phyloP scores from a whole-genome alignment of 2,329 filamentous ascomycete genomes.

The Fusarium ramigenum region DNA sequence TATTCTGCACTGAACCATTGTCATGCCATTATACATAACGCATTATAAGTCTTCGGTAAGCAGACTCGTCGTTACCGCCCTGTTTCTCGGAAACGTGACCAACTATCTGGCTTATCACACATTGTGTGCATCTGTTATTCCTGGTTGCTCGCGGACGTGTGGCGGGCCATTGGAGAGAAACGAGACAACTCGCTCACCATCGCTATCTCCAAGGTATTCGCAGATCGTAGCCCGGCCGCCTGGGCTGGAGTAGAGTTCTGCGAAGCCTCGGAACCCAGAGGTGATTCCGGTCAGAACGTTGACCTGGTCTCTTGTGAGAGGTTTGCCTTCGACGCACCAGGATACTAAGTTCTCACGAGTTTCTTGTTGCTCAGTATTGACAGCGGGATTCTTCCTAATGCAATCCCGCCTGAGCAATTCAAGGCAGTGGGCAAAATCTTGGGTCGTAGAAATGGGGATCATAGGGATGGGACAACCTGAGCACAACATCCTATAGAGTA shows the following conservation, averaged over 20 bases:
- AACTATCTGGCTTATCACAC: background rate
- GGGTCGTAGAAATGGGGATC: constrained; percentile 52
- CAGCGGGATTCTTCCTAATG: background rate
- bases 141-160: background rate
- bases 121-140: background rate
- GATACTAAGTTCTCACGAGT: constrained; percentile 23
- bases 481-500: constrained; percentile 46
- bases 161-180: constrained; percentile 43
- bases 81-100: background rate
- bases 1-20: constrained; percentile 1
- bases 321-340: constrained; percentile 42
- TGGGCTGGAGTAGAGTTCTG: constrained; percentile 28
- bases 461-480: constrained; percentile 49
- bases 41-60: background rate
- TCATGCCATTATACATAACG: background rate
- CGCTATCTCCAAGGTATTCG: constrained; percentile 44
- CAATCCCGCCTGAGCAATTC: constrained; percentile 49
- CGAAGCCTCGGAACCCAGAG: constrained; percentile 41
- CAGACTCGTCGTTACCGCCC: constrained; percentile 10
- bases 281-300: constrained; percentile 45
- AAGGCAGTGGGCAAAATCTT: constrained; percentile 51
- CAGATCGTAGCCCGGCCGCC: constrained; percentile 35
- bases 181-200: constrained; percentile 43
- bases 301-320: constrained; percentile 39
- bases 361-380: background rate